phyloP scores from a whole-genome alignment of 2,329 filamentous ascomycete genomes.

The Sporothrix euskadiensis region DNA sequence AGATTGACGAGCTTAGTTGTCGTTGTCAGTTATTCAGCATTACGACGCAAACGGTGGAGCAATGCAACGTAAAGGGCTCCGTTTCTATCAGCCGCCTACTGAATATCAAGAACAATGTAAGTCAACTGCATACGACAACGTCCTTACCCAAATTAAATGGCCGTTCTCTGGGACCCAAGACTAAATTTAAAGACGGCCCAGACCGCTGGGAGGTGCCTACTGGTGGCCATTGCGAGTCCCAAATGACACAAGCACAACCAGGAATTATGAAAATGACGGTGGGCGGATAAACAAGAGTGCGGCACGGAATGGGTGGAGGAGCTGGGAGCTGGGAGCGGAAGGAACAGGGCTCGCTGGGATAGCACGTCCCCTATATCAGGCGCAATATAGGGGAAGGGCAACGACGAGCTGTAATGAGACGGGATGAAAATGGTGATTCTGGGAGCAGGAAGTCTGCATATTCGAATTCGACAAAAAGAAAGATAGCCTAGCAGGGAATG shows the following conservation, averaged over 20 bases:
- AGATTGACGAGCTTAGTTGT: not conserved
- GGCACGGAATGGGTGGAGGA: not conserved
- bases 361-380: slow-evolving; percentile 15
- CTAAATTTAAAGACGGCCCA: slow-evolving; percentile 6
- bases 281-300: not conserved
- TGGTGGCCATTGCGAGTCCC: not conserved
- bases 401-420: not conserved
- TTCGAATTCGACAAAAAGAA: not conserved
- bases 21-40: not conserved
- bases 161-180: not conserved
- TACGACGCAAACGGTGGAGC: not conserved
- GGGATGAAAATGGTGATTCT: not conserved
- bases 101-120: not conserved
- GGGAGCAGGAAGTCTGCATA: not conserved
- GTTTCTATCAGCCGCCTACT: not conserved
- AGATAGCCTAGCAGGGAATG: not conserved
- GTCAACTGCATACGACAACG: not conserved
- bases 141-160: not conserved
- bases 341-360: not conserved
- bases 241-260: slow-evolving; percentile 12
- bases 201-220: not conserved
- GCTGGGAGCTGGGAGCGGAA: not conserved
- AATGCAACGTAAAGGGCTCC: not conserved
- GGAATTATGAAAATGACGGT: not conserved
- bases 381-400: slow-evolving; percentile 3